Base-by-base conservation (phyloP, 1,139 yeast genomes). In the Sugiyamaella novakii region DNA sequence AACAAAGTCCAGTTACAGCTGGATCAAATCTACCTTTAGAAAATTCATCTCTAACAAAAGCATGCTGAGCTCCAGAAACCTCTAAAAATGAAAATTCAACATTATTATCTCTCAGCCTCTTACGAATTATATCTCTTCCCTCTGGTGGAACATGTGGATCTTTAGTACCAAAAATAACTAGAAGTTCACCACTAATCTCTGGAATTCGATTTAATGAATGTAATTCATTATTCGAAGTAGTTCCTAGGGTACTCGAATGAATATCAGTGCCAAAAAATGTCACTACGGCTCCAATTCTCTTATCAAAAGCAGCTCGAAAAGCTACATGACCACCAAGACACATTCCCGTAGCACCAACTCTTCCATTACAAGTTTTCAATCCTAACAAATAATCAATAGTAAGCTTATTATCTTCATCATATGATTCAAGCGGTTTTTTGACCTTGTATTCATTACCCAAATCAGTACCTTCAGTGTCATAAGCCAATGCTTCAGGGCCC, bases 271-370 rank as follows among this genome's bases (percentile, higher is more conserved):
- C 87, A 68, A 86, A 86, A 68, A 84, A 86, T 54, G 89, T 81
- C 15, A 84, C 86, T 7, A 84, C 77, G 12, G 92, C 88, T 24
- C 71, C 69, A 30, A 85, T 80, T 49, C 88, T 70, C 25, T 77
- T 74, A 60, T 85, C 89, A 56, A 85, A 73, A 5, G 85, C 78
- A 1, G 87, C 80, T 58, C 95, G 75, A 67, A 79, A 84, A 1
- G 95, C 92, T 61, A 85, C 72, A 63, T 86, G 94, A 1, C 95
- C 95, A 17, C 95, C 95, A 18, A 86, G 77, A 64, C 95, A 86
- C 91, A 86, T 86, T 19, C 95, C 95, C 1, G 92, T 84, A 45
- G 91, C 84, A 24, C 94, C 95, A 56, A 84, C 77, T 54, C 75
- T 78, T 38, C 92, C 92, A 55, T 79, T 83, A 64, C 87, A 85